Conservation (phyloP, 306 rosid genomes). For the Geum urbanum region DNA sequence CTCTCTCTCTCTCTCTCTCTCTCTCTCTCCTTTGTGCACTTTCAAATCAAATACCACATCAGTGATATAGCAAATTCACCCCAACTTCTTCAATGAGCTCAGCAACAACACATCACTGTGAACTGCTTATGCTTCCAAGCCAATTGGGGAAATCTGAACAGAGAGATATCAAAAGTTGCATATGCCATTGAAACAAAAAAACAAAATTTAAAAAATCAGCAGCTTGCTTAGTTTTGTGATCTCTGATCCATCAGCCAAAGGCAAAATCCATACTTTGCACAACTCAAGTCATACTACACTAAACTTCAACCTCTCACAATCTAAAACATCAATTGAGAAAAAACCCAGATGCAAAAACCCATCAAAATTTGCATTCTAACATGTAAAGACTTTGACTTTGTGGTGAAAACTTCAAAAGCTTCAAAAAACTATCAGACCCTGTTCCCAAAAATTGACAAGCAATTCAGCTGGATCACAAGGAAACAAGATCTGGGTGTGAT, state of each 20-base stretch:
- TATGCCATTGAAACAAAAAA: constrained; percentile 30
- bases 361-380: constrained; percentile 19
- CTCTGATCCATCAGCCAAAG: constrained; percentile 12
- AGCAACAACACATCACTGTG: constrained; percentile 24
- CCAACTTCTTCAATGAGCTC: constrained; percentile 14
- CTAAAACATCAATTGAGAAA: constrained; percentile 17
- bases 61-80: constrained; percentile 12
- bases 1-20: neutral
- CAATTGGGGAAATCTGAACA: constrained; percentile 25
- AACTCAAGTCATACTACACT: neutral
- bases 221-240: neutral
- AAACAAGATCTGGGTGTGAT: constrained; percentile 79
- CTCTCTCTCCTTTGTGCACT: constrained; percentile 25
- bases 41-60: constrained; percentile 36
- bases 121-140: constrained; percentile 26
- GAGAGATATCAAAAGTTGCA: constrained; percentile 35
- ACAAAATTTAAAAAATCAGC: constrained; percentile 14
- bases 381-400: constrained; percentile 48
- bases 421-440: constrained; percentile 34
- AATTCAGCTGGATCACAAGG: constrained; percentile 44
- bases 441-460: constrained; percentile 25
- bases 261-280: neutral
- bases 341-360: constrained; percentile 25
- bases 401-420: constrained; percentile 29
- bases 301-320: constrained; percentile 20